Base-by-base conservation (phyloP, 345 rosid genomes). In the Pistacia integerrima region DNA sequence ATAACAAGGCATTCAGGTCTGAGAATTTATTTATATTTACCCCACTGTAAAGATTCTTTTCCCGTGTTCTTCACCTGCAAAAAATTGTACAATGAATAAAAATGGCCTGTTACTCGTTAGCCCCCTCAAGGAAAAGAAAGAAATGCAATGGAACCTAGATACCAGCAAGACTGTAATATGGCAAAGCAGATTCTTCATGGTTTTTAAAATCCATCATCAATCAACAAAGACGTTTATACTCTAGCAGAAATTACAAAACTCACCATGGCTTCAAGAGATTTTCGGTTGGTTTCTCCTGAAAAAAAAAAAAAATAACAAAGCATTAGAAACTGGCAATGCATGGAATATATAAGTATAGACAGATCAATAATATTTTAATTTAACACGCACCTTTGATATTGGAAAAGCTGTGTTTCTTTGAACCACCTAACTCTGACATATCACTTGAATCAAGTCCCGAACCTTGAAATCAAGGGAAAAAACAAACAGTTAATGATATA, bases 41-140 rank as follows among this genome's bases (percentile, higher is more conserved):
- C 98, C 98, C 99, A 96, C 11, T 90, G 97, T 20, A 93, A 76
- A 36, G 99, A 91, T 74, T 96, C 98, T 72, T 92, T 92, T 38
- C 98, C 97, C 0, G 94, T 88, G 80, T 82, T 89, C 91, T 88
- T 96, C 84, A 95, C 97, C 98, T 95, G 78, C 1, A 74, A 51
- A 81, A 76, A 20, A 79, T 41, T 38, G 9, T 3, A 36, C 20
- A 52, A 14, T 51, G 4, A 54, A 6, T 4, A 54, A 4, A 54
- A 54, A 5, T 38, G 12, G 55, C 55, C 17, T 7, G 12, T 54
- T 54, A 41, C 8, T 41, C 9, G 8, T 41, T 41, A 41, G 46
- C 46, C 46, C 9, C 46, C 46, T 5, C 9, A 41, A 41, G 46
- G 33, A 30, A 30, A 30, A 30, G 33, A 30, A 30, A 30, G 33